These are phyloP conservation scores for Cladosporium sp. DNA, from an alignment of 2,329 filamentous ascomycete species.

Conservation along the genomic window DNA sequence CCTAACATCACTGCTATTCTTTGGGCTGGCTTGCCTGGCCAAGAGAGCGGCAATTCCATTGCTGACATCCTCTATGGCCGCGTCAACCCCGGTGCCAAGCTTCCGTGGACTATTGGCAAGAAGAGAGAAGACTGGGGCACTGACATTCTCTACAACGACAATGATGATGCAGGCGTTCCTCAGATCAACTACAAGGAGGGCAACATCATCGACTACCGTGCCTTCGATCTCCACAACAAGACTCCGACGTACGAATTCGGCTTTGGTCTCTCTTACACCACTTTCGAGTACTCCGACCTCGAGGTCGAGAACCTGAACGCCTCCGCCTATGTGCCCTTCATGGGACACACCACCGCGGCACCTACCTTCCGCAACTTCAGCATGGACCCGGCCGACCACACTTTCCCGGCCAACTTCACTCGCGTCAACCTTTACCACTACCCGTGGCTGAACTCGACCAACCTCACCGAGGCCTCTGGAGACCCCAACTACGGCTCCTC, in stretches of 20 bases:
- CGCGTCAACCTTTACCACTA: constrained; percentile 55
- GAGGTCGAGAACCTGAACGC: constrained; percentile 41
- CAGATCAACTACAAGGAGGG: constrained; percentile 69
- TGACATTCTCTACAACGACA: constrained; percentile 57
- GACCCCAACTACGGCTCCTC: constrained; percentile 55
- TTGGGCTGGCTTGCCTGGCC: constrained; percentile 71
- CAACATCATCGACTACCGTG: constrained; percentile 69
- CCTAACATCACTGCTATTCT: constrained; percentile 74
- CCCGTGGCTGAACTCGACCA: constrained; percentile 60
- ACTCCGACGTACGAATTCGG: constrained; percentile 72
- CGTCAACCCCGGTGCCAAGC: constrained; percentile 65
- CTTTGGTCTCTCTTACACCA: constrained; percentile 70
- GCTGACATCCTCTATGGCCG: constrained; percentile 71
- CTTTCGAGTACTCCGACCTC: constrained; percentile 62
- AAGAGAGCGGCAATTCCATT: constrained; percentile 72
- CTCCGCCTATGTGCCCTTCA: constrained; percentile 51
- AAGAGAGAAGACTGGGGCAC: constrained; percentile 60
- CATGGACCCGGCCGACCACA: constrained; percentile 42
- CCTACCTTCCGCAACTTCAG: constrained; percentile 59
- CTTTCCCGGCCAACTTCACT: constrained; percentile 58
- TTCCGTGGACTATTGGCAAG: constrained; percentile 71
- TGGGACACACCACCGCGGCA: constrained; percentile 55
- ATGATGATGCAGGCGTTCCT: constrained; percentile 56
- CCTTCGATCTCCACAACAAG: constrained; percentile 49
- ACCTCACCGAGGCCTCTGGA: constrained; percentile 49